Percentiles rank a stretch among this genome's conserved stretches.
Evolutionary conservation across 2,329 filamentous ascomycete genomes (phyloP).

Genomic region (Byssochlamys sp.): DNA sequence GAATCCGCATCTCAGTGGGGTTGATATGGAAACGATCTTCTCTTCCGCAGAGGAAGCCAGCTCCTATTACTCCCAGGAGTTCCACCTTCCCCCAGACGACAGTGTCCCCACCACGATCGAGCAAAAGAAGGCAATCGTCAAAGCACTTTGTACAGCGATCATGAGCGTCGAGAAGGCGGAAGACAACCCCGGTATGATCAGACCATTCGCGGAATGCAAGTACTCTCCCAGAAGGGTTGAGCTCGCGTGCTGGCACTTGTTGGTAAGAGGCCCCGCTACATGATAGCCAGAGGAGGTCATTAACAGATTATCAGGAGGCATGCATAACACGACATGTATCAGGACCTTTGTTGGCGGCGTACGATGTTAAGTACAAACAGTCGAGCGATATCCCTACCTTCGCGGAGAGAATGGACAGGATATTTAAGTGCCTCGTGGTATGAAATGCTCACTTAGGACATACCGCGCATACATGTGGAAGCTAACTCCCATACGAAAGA

Average conservation of each 20-base stretch:
- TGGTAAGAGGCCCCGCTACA: conserved; percentile 9
- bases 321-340: conserved; percentile 16
- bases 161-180: conserved; percentile 16
- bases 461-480: background rate
- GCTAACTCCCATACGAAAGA: conserved; percentile 6
- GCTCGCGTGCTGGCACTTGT: conserved; percentile 22
- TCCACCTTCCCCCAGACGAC: background rate
- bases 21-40: conserved; percentile 9
- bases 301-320: conserved; percentile 10
- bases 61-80: background rate
- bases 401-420: conserved; percentile 11
- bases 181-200: conserved; percentile 24
- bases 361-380: conserved; percentile 14
- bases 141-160: conserved; percentile 24
- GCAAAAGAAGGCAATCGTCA: conserved; percentile 12
- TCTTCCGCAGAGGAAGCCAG: conserved; percentile 13
- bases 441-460: background rate
- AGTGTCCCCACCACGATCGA: background rate
- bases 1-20: conserved; percentile 3
- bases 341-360: conserved; percentile 17
- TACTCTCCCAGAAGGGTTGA: conserved; percentile 19
- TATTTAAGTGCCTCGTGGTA: conserved; percentile 13
- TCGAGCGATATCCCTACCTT: conserved; percentile 11
- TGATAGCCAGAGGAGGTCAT: background rate
- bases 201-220: conserved; percentile 18